Evolutionary conservation across 257 asterid species (phyloP).

Genomic region (Forsythia viridissima): DNA sequence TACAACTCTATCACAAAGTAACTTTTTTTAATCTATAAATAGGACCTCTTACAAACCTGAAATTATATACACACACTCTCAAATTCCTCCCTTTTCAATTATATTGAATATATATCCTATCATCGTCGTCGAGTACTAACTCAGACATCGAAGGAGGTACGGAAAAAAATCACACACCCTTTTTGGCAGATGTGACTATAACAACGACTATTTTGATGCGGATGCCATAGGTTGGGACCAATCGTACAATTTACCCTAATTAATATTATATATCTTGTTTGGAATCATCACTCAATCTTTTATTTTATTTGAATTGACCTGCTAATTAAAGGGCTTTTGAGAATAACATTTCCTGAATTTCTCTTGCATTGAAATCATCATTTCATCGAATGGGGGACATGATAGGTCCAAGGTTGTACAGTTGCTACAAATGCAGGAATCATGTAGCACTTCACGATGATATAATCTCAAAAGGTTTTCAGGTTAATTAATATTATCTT

Average conservation of each 20-base stretch:
- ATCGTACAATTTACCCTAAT: neutral
- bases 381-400: constrained; percentile 28
- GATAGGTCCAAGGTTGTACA: constrained; percentile 48
- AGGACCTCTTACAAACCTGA: neutral
- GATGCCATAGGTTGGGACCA: no score
- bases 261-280: constrained; percentile 19
- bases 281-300: constrained; percentile 24
- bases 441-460: constrained; percentile 65
- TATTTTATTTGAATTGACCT: constrained; percentile 29
- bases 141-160: no score
- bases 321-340: neutral
- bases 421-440: constrained; percentile 71
- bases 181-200: no score
- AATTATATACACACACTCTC: neutral
- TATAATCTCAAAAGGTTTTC: constrained; percentile 56
- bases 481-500: constrained; percentile 37
- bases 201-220: no score
- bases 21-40: no score
- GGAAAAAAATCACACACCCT: no score
- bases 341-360: neutral
- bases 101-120: neutral
- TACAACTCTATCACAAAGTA: neutral
- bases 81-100: neutral
- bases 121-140: neutral
- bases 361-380: neutral